Base-by-base conservation (phyloP, 2,329 filamentous ascomycete species). In the Epichloe brachyelytri region DNA sequence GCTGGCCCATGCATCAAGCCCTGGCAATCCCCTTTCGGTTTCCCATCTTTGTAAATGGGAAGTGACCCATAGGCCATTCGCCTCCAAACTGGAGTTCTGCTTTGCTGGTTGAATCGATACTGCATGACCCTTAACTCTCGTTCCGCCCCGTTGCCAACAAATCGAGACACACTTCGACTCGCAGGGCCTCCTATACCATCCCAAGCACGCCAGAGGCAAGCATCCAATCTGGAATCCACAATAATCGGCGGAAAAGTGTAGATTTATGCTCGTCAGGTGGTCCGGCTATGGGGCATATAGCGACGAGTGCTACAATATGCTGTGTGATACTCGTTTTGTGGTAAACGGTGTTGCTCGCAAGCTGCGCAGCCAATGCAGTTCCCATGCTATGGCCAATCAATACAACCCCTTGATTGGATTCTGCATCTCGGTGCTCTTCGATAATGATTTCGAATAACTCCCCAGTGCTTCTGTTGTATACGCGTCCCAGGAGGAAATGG, bases 311-410 rank as follows among this genome's bases (percentile, higher is more conserved):
- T 45, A 82, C 69, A n/a, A 94, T 76, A 60, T 86, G 73, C 10
- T 81, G 66, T 34, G 78, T 72, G n/a, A 88, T 60, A 1, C 70
- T 64, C 26, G 72, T 71, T 20, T 66, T 70, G 53, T 81, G 70
- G 1, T 75, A 67, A 19, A 58, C 41, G 14, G 58, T 58, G 2
- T 55, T 62, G 58, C 66, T 71, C 10, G 88, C 83, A 48, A 97
- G 71, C 15, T 84, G 71, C 26, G 86, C 83, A 5, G 84, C 80
- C 19, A 96, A 71, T 3, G 86, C 86, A 53, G 86, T 89, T 6
- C 93, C 93, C 79, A 96, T 85, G 63, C 88, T 95, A 62, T 98
- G 93, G 1, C 84, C 88, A 53, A 97, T 79, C 33, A 96, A 66
- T 19, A 96, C 77, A 14, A 95, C 77, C 3, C 81, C 78, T 64